Conservation (phyloP, 75 land plant genomes). For the Sequoiadendron giganteum region DNA sequence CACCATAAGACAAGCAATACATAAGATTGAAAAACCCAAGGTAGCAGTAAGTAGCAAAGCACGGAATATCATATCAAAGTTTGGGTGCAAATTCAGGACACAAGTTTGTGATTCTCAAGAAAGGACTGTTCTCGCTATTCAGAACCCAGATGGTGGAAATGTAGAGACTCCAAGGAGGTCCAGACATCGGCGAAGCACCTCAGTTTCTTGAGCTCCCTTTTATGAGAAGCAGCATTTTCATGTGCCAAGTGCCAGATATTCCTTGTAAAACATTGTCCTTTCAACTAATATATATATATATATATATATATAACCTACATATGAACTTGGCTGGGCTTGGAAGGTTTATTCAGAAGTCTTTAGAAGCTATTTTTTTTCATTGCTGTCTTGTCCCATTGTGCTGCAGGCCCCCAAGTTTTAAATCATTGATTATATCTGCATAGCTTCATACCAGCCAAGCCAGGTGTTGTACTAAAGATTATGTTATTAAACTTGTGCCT, state of each 20-base stretch:
- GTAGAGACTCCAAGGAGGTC: conserved; percentile 4
- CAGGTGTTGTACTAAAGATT: neutral
- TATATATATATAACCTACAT: neutral
- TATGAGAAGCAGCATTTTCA: neutral
- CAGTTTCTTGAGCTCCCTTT: neutral
- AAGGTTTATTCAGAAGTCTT: neutral
- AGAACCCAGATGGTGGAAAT: neutral
- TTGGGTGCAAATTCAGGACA: conserved; percentile 66
- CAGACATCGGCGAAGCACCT: conserved; percentile 11
- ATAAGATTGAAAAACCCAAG: conserved; percentile 55
- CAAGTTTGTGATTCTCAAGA: conserved; percentile 77
- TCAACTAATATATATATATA: neutral
- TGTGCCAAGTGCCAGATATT: neutral
- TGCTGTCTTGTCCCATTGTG: neutral
- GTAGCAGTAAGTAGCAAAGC: conserved; percentile 9
- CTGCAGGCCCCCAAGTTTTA: neutral
- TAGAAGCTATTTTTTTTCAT: neutral
- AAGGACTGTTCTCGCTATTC: conserved; percentile 25
- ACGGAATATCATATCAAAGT: conserved; percentile 20
- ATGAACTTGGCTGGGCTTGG: neutral
- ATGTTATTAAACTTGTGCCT: neutral
- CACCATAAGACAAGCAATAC: conserved; percentile 64
- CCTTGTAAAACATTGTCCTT: neutral
- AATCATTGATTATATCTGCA: neutral
- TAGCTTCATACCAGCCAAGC: neutral